A percentile compares a stretch with the other conserved stretches of the same genome.
Conservation (phyloP, 2,329 filamentous ascomycete genomes). For the Colletotrichum aenigma region DNA sequence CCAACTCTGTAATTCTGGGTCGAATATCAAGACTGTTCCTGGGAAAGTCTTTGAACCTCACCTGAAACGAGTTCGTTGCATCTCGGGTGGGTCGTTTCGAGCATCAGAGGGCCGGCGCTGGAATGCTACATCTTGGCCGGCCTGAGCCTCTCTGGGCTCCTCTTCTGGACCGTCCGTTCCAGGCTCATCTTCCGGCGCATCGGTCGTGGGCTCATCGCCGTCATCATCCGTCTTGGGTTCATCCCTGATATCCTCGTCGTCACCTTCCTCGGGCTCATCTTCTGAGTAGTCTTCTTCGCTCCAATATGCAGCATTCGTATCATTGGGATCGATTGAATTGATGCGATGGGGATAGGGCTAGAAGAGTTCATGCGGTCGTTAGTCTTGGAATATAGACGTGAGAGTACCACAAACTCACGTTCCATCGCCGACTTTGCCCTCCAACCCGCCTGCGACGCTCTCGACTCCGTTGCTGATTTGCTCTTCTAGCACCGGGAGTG, state of each 20-base stretch:
- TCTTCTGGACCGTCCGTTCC: neutral
- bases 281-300: neutral
- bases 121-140: neutral
- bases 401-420: neutral
- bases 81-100: neutral
- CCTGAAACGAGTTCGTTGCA: neutral
- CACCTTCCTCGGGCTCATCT: neutral
- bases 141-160: neutral
- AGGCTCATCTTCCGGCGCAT: neutral
- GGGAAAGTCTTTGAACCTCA: neutral
- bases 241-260: neutral
- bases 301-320: neutral
- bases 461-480: neutral
- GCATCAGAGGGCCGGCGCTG: neutral
- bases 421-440: neutral
- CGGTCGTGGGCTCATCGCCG: neutral
- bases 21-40: neutral
- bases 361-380: neutral
- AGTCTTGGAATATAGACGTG: neutral
- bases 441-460: neutral
- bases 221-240: neutral
- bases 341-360: neutral
- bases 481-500: neutral
- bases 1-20: neutral
- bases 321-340: neutral